These are phyloP conservation scores for Solidago caesia DNA, from an alignment of 129 eudicot genomes.

Conservation along the genomic window DNA sequence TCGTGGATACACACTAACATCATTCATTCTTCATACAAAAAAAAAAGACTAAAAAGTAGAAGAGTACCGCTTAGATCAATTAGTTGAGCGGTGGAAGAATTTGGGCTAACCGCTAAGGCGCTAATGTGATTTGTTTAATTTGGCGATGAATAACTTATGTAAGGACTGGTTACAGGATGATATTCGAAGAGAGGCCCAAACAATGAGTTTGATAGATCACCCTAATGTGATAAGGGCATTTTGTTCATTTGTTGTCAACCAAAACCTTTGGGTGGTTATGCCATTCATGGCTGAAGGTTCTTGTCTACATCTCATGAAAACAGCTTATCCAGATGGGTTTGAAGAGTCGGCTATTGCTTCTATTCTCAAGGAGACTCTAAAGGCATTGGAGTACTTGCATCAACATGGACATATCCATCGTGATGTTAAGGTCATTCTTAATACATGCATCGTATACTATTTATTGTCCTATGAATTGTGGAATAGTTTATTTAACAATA, in stretches of 20 bases:
- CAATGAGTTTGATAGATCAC: slow-evolving; percentile 88
- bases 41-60: too few species aligned
- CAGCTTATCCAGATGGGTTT: slow-evolving; percentile 90
- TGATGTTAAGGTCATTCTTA: slow-evolving; percentile 74
- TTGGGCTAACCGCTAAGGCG: neutral
- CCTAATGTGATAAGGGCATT: slow-evolving; percentile 82
- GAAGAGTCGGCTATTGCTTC: slow-evolving; percentile 88
- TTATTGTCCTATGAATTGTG: neutral
- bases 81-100: neutral
- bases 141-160: slow-evolving; percentile 20
- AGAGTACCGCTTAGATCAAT: neutral
- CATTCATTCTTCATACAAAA: too few species aligned
- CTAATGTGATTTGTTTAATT: neutral
- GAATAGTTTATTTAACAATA: slow-evolving; percentile 6
- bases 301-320: slow-evolving; percentile 95
- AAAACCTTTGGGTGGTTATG: slow-evolving; percentile 97
- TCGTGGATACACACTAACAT: neutral
- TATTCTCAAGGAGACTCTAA: slow-evolving; percentile 84
- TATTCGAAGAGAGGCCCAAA: slow-evolving; percentile 95
- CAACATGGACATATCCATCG: slow-evolving; percentile 96
- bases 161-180: slow-evolving; percentile 73
- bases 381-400: slow-evolving; percentile 94
- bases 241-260: slow-evolving; percentile 93
- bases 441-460: neutral
- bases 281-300: slow-evolving; percentile 99